Evolutionary conservation across 1,284 basidiomycete species (phyloP), one percentile per base, ranked within the genome.

Genomic region (Omphalotus olearius): DNA sequence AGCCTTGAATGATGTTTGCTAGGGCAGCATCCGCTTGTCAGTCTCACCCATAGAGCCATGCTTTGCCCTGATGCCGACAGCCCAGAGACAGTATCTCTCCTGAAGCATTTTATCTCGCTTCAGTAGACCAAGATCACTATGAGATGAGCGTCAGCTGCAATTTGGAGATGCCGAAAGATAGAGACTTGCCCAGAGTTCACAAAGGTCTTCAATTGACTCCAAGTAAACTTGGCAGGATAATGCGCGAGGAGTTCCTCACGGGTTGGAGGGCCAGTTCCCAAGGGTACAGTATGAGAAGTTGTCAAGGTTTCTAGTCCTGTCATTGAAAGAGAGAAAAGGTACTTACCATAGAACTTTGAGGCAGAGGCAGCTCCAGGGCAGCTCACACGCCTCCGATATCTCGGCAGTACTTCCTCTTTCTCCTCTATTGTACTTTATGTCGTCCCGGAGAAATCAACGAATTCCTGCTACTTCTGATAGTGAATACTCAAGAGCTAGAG

Each of bases 171-270:
- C 9, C 30, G 9, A 9, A 13, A 33, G 9, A 33, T 10, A 13
- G 7, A 30, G 45, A 60, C 69, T 46, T 61, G 87, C 86, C 87
- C 87, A 51, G 86, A 85, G 62, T 83, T 86, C 47, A 91, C 75
- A 58, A 90, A 88, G 1, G 82, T 77, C 67, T 83, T 89, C 26
- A 91, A 68, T 60, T 90, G 82, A 7, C 67, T 58, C 85, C 86
- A 91, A 2, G 85, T 87, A 59, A 88, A 89, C 58, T 78, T 82
- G 1, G 83, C 74, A 4, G 86, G 85, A 61, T 91, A 91, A 60
- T 86, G 68, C 0, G 70, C 73, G 6, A 80, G 64, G 3, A 91
- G 65, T 58, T 91, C 88, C 52, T 83, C 81, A 39, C 66, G 67
- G 3, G 47, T 48, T 11, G 47, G 88, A 23, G 73, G 80, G 0